Evolutionary conservation across 1,139 yeast species (phyloP), one percentile per base, ranked within the genome.

Genomic region (Candida glucosophila): DNA sequence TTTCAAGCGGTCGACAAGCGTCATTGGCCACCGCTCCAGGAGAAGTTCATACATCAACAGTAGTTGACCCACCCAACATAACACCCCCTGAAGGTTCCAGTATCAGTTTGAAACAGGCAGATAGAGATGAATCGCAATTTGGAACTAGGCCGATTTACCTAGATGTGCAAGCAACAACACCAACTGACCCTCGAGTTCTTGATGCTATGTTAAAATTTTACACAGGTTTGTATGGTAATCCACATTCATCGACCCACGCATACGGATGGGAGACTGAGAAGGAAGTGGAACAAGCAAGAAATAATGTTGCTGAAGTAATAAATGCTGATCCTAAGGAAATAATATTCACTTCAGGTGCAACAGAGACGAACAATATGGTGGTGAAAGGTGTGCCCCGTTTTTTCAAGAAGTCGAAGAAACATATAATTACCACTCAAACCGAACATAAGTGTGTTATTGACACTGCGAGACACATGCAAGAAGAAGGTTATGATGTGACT

Each of bases 261-360:
- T 90, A 90, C 50, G 99, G 99, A 19, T 90, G 99, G 99, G 99
- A 90, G 58, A 82, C 98, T 5, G 96, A 88, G 32, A 73, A 71
- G 41, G 95, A 81, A 33, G 93, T 92, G 18, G 98, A 90, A 48
- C 62, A 61, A 30, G 95, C 98, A 3, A 73, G 99, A 45, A 67
- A 62, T 28, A 68, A 86, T 42, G 67, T 90, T 29, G 97, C 98
- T 4, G 64, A 66, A 20, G 71, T 90, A 28, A 86, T 92, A 40
- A 74, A 76, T 19, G 98, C 98, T 14, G 96, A 90, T 50, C 86
- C 97, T 25, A 90, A 88, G 59, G 98, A 92, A 58, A 90, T 90
- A 42, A 80, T 90, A 29, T 88, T 90, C 63, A 90, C 97, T 1
- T 80, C 94, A 4, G 99, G 99, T 33, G 99, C 99, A 31, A 90